Evolutionary conservation across 1,284 basidiomycete genomes (phyloP).

Genomic region (Ceratobasidium sp.): DNA sequence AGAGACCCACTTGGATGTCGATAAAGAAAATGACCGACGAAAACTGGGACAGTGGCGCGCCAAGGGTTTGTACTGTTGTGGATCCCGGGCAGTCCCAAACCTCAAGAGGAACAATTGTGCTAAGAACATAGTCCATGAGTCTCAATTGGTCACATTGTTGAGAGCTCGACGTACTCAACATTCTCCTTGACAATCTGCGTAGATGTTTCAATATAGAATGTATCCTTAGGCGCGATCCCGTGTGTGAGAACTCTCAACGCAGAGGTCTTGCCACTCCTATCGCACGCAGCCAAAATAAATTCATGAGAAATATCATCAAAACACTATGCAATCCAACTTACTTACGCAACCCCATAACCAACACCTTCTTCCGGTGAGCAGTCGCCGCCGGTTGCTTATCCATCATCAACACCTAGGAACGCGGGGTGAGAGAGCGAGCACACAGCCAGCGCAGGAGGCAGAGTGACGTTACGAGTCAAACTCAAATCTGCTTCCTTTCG

Average conservation of each 20-base stretch:
- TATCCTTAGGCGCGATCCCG: constrained; percentile 82
- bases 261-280: constrained; percentile 91
- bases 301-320: constrained; percentile 38
- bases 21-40: constrained; percentile 93
- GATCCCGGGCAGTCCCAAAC: constrained; percentile 96
- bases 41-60: constrained; percentile 76
- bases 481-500: background rate
- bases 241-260: constrained; percentile 94
- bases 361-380: constrained; percentile 62
- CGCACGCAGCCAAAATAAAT: background rate
- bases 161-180: constrained; percentile 74
- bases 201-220: constrained; percentile 91
- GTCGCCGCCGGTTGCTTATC: constrained; percentile 42
- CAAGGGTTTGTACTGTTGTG: constrained; percentile 78
- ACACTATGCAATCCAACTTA: constrained; percentile 52
- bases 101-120: constrained; percentile 91
- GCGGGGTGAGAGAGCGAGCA: background rate
- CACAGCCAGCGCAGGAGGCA: background rate
- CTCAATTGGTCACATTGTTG: background rate
- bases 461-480: constrained; percentile 15
- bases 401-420: background rate
- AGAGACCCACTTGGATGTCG: constrained; percentile 82
- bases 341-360: constrained; percentile 83
- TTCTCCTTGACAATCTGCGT: constrained; percentile 77
- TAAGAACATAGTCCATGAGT: constrained; percentile 52